Conservation (phyloP, 345 rosid genomes). For the Camelina sativa region DNA sequence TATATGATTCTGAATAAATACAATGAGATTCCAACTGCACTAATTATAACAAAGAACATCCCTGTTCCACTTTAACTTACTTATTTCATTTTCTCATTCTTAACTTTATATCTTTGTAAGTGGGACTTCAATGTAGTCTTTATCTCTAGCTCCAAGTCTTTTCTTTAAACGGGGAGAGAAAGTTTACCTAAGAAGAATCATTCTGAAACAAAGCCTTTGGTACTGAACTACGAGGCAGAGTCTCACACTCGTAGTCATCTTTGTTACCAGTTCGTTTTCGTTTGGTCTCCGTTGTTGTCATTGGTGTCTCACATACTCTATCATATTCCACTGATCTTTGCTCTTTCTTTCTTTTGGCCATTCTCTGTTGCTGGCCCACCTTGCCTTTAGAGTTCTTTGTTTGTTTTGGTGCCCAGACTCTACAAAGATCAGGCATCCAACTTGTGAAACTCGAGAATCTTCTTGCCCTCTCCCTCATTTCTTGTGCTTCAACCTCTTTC, state of each 20-base stretch:
- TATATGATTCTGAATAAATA: conserved; percentile 6
- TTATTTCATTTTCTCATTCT: neutral
- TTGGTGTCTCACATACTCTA: conserved; percentile 82
- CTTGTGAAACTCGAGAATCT: conserved; percentile 81
- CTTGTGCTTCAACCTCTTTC: conserved; percentile 65
- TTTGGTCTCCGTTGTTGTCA: conserved; percentile 53
- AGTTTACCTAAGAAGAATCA: conserved; percentile 35
- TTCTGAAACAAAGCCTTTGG: conserved; percentile 83
- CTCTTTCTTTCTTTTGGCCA: conserved; percentile 55
- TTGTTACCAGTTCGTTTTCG: conserved; percentile 44
- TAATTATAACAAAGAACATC: conserved; percentile 8
- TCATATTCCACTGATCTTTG: conserved; percentile 54
- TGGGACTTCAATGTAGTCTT: conserved; percentile 11
- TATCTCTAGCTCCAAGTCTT: conserved; percentile 14
- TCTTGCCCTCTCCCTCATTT: conserved; percentile 80
- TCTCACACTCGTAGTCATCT: conserved; percentile 40
- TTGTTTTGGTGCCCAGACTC: conserved; percentile 94
- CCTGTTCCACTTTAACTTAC: neutral
- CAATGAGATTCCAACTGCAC: conserved; percentile 3
- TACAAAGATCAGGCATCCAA: conserved; percentile 83
- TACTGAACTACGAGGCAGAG: conserved; percentile 50
- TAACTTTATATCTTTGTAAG: conserved; percentile 20
- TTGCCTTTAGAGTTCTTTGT: conserved; percentile 41
- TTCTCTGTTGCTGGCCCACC: conserved; percentile 46
- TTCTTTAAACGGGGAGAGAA: neutral